Evolutionary conservation across 2,329 filamentous ascomycete species (phyloP).

Genomic region (Microsporum canis): DNA sequence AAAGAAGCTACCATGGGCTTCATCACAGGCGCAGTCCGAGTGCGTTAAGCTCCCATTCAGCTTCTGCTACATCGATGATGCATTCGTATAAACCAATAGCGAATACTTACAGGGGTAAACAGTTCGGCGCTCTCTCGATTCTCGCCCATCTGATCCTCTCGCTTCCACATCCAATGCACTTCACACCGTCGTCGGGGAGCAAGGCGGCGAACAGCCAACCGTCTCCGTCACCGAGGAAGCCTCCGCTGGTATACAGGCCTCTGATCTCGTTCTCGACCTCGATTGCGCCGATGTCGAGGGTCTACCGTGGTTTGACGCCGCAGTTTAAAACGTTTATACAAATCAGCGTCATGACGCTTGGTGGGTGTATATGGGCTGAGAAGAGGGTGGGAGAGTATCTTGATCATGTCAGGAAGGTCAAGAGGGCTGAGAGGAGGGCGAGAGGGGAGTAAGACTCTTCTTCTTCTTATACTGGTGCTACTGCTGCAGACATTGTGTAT

Average conservation of each 20-base stretch:
- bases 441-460: slow-evolving; percentile 4
- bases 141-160: slow-evolving; percentile 36
- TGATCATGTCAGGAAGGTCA: slow-evolving; percentile 30
- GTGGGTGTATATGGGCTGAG: slow-evolving; percentile 41
- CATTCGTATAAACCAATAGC: background rate
- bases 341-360: slow-evolving; percentile 37
- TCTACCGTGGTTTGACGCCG: slow-evolving; percentile 39
- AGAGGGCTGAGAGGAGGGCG: slow-evolving; percentile 30
- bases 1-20: slow-evolving; percentile 34
- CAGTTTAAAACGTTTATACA: slow-evolving; percentile 42
- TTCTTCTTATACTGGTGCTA: background rate
- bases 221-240: slow-evolving; percentile 18
- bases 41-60: slow-evolving; percentile 18
- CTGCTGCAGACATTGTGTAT: background rate
- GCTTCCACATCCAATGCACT: slow-evolving; percentile 34
- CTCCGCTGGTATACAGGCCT: slow-evolving; percentile 24
- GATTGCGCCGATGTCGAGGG: slow-evolving; percentile 31
- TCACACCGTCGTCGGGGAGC: slow-evolving; percentile 11
- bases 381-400: slow-evolving; percentile 37
- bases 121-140: slow-evolving; percentile 39
- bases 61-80: background rate
- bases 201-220: slow-evolving; percentile 9
- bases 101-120: background rate
- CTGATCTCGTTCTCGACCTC: slow-evolving; percentile 41
- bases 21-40: slow-evolving; percentile 33